Evolutionary conservation across 2,329 filamentous ascomycete genomes (phyloP), one percentile per base, ranked within the genome.

Genomic region (Rhinocladiella similis): DNA sequence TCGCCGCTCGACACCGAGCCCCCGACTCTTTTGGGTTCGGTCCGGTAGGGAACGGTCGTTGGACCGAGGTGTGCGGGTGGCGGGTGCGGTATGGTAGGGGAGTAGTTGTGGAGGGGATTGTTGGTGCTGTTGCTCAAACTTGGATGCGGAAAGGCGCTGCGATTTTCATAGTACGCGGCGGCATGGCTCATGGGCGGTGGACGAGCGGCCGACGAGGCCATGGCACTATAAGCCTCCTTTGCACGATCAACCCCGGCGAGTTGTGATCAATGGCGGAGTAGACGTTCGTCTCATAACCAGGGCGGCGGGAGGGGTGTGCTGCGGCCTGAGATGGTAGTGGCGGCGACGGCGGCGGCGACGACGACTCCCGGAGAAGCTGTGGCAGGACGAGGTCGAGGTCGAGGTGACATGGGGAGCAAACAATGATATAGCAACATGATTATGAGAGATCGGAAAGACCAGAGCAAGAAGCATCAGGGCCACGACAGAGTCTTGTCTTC

Each of bases 1-100:
- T 56, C 59, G 12, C 50, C 58, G 47, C 62, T 63, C n/a, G 63
- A 66, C 18, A 63, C 48, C 2, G 62, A 63, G 52, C 57, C 59
- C 22, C 54, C 59, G 47, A 57, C 41, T 47, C 62, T 56, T 39
- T 47, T 56, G 10, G 42, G 47, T 12, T 60, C 60, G 52, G 50
- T 54, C 22, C 52, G 41, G 18, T 38, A 56, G 18, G 56, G 19
- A 5, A 22, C n/a, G 3, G 43, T 42, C 13, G 35, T 50, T 10
- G 55, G 59, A 46, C 49, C 50, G 48, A 61, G 50, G 43, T 54
- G 47, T 33, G 59, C 56, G 2, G 51, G 39, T 25, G 47, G 46
- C n/a, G 58, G 61, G 18, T 43, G 50, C 18, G 48, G 13, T 18
- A 56, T 29, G 18, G 45, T 25, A 18, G 41, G 51, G 42, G 59